Percentiles rank a stretch among this genome's conserved stretches.
Evolutionary conservation across 2,329 filamentous ascomycete species (phyloP).

Genomic region (Endoconidiophora polonica): DNA sequence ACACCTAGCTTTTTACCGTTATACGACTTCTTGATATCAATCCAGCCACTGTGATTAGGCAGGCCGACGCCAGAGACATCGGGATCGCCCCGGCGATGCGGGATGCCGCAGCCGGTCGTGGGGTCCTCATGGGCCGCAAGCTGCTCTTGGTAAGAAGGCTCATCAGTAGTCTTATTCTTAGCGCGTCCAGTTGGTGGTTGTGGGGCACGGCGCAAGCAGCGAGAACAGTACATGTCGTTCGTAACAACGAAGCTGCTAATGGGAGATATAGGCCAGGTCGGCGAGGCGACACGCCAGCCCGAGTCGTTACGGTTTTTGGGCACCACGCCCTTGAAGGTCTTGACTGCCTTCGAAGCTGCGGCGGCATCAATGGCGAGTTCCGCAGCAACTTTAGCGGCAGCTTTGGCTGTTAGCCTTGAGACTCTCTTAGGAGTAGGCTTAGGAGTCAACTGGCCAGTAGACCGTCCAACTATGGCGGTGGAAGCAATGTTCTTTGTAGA

Average conservation of each 20-base stretch:
- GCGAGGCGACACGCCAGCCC: conserved; percentile 3
- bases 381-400: background rate
- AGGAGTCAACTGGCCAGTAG: background rate
- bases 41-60: conserved; percentile 12
- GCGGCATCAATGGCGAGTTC: too few relatives aligned
- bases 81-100: conserved; percentile 6
- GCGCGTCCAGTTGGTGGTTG: background rate
- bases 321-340: background rate
- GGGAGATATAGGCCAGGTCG: conserved; percentile 1
- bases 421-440: background rate
- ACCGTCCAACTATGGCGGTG: too few relatives aligned
- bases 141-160: conserved; percentile 4
- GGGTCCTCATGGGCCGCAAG: conserved; percentile 9
- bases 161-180: conserved; percentile 4
- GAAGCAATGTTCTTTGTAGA: background rate
- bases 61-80: conserved; percentile 7
- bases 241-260: conserved; percentile 1
- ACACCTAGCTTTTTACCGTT: conserved; percentile 7
- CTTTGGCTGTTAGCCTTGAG: background rate
- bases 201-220: conserved; percentile 9
- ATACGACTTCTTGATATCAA: conserved; percentile 9
- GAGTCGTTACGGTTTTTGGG: background rate
- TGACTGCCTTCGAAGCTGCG: too few relatives aligned
- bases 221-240: conserved; percentile 10
- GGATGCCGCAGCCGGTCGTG: conserved; percentile 9